phyloP scores from a whole-genome alignment of 2,329 filamentous ascomycete species.

The Fusarium equiseti region DNA sequence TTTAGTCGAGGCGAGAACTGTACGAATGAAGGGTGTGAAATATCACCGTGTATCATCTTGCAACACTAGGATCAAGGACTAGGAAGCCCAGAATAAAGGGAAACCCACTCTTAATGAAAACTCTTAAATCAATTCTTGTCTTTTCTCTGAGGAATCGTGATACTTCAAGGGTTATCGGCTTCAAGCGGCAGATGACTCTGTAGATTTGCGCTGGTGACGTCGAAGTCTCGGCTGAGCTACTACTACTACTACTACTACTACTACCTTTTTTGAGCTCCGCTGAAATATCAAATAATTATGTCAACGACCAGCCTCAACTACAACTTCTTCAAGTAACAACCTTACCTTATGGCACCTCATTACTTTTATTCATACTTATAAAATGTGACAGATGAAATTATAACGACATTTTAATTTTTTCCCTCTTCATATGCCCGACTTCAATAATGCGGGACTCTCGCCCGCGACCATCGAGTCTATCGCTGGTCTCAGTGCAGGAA shows the following conservation, averaged over 20 bases:
- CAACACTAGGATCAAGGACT: slow-evolving; percentile 23
- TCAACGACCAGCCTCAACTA: slow-evolving; percentile 4
- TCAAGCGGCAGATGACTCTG: slow-evolving; percentile 25
- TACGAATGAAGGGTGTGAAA: slow-evolving; percentile 36
- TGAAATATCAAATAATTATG: slow-evolving; percentile 36
- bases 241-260: slow-evolving; percentile 11
- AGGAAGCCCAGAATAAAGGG: slow-evolving; percentile 27
- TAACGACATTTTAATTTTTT: slow-evolving; percentile 3
- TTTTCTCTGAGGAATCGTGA: not conserved
- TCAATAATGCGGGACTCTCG: slow-evolving; percentile 71
- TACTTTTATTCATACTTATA: slow-evolving; percentile 3
- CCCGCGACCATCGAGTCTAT: slow-evolving; percentile 87
- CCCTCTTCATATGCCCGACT: slow-evolving; percentile 59
- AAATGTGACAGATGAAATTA: slow-evolving; percentile 45
- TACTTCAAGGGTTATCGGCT: not conserved
- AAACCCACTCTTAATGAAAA: slow-evolving; percentile 44
- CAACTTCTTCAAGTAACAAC: not conserved
- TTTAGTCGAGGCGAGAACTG: slow-evolving; percentile 27
- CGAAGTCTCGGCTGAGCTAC: slow-evolving; percentile 31
- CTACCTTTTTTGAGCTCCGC: slow-evolving; percentile 26
- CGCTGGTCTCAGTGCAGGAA: slow-evolving; percentile 89
- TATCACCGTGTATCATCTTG: slow-evolving; percentile 45
- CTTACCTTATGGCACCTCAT: slow-evolving; percentile 1
- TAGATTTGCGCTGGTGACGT: slow-evolving; percentile 33
- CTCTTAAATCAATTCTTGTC: not conserved